Conservation (phyloP, 208 protist species). For the Leishmania guyanensis region DNA sequence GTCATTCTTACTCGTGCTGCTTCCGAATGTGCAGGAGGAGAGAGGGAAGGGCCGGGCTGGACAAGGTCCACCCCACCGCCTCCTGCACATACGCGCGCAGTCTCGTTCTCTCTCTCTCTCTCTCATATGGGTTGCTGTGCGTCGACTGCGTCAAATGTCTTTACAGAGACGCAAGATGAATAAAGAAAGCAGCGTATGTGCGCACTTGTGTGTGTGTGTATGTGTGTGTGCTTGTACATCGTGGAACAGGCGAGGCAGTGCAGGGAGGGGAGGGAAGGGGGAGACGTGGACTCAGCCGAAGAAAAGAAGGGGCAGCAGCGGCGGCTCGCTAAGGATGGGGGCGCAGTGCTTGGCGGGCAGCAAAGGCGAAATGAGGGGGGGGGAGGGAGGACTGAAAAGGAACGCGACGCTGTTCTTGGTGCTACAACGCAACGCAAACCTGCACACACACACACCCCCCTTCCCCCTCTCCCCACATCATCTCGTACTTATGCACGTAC, state of each 20-base stretch:
- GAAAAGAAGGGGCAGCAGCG: background rate
- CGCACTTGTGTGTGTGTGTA: background rate
- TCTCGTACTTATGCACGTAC: no score
- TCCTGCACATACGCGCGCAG: background rate
- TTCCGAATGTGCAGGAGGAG: background rate
- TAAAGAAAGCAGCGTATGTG: background rate
- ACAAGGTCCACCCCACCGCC: background rate
- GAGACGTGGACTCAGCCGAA: background rate
- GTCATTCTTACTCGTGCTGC: background rate
- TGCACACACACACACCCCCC: background rate
- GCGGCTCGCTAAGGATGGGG: background rate
- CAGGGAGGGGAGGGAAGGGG: background rate
- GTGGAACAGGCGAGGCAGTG: background rate
- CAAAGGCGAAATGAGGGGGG: background rate
- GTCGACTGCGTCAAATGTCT: no score
- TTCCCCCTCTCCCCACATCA: no score
- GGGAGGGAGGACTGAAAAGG: background rate
- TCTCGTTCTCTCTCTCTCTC: background rate
- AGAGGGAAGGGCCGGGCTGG: background rate
- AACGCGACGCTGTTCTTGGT: background rate
- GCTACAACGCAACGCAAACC: background rate
- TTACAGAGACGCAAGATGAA: background rate
- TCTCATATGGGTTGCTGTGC: background rate
- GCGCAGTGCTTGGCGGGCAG: background rate
- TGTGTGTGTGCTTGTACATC: background rate